phyloP scores from a whole-genome alignment of 208 protist genomes.

The Trypanosoma avium region DNA sequence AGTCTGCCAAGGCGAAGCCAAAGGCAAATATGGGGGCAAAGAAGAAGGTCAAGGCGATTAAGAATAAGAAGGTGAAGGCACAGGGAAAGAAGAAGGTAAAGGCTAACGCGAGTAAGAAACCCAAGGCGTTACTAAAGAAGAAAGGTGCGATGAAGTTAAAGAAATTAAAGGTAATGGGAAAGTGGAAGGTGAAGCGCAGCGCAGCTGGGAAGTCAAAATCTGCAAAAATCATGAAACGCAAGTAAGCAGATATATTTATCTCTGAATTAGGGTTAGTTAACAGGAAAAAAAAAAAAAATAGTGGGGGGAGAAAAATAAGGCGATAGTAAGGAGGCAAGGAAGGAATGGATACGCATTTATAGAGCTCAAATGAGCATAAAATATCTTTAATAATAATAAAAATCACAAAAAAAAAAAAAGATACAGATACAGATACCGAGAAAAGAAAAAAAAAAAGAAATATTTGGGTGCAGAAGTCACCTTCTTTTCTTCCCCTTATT shows the following conservation, averaged over 20 bases:
- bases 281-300: not conserved
- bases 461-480: not conserved
- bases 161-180: slow-evolving; percentile 3
- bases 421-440: too few species aligned
- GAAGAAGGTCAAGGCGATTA: not conserved
- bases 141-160: not conserved
- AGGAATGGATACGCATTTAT: not conserved
- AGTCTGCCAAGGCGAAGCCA: not conserved
- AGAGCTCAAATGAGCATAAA: slow-evolving; percentile 4
- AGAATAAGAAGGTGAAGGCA: not conserved
- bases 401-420: too few species aligned
- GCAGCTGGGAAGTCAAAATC: not conserved
- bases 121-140: not conserved
- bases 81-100: slow-evolving; percentile 8
- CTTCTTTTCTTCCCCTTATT: slow-evolving; percentile 8
- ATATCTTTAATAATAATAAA: not conserved
- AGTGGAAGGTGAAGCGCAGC: slow-evolving; percentile 15
- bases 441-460: slow-evolving; percentile 12
- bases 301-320: not conserved
- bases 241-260: too few species aligned
- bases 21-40: slow-evolving; percentile 6
- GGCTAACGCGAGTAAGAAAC: slow-evolving; percentile 20
- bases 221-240: slow-evolving; percentile 9
- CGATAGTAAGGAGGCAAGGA: not conserved
- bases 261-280: slow-evolving; percentile 1